Conservation (phyloP, 2,329 filamentous ascomycete genomes). For the Fusarium sp. region DNA sequence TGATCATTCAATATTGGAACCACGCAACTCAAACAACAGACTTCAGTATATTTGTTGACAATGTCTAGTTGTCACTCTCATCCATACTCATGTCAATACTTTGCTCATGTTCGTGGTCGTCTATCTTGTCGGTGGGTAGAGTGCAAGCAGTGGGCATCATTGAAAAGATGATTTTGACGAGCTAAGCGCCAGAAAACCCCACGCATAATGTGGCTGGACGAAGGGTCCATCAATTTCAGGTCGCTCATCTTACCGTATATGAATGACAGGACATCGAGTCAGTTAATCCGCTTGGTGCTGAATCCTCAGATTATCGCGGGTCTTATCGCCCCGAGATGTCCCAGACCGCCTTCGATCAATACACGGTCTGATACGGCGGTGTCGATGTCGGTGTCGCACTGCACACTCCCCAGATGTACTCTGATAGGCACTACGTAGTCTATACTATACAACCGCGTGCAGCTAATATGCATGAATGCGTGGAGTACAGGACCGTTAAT, state of each 20-base stretch:
- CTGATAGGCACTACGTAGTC: neutral
- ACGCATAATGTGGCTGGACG: neutral
- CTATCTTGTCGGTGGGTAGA: neutral
- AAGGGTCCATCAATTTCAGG: neutral
- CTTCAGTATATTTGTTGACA: too few relatives aligned
- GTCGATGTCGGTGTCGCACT: slow-evolving; percentile 12
- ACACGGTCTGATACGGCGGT: slow-evolving; percentile 18
- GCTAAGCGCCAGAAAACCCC: slow-evolving; percentile 7
- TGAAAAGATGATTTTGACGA: neutral
- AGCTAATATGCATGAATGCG: slow-evolving; percentile 22
- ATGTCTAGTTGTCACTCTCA: too few relatives aligned
- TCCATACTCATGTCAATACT: neutral
- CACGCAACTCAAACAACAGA: neutral
- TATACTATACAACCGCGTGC: slow-evolving; percentile 15
- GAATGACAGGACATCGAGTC: neutral
- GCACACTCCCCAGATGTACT: slow-evolving; percentile 20
- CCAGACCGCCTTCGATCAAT: slow-evolving; percentile 31
- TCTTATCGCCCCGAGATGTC: slow-evolving; percentile 28
- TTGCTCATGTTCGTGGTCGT: neutral
- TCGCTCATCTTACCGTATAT: neutral
- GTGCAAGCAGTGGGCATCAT: neutral
- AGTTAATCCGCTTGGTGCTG: neutral
- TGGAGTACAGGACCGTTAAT: slow-evolving; percentile 28
- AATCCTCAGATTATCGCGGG: neutral
- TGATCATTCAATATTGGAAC: neutral